Conservation (phyloP, 805 yeast genomes). For the Barnettozyma wickerhamii region DNA sequence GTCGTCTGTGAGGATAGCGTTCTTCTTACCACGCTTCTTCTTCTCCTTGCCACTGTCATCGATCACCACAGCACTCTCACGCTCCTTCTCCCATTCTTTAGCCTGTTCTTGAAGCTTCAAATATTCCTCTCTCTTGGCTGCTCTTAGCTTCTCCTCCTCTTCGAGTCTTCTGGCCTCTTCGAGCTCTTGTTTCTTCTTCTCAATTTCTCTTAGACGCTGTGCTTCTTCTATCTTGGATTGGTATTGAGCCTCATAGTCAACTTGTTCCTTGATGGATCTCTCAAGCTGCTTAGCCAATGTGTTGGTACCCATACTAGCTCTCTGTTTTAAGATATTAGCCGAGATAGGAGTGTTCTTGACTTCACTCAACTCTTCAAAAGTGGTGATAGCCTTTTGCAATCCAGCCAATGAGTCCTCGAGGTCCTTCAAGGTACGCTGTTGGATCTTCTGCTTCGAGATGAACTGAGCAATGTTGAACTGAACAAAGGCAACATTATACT, state of each 20-base stretch:
- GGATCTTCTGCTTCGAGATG: slow-evolving; percentile 55
- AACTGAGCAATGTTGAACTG: slow-evolving; percentile 86
- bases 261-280: slow-evolving; percentile 67
- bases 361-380: slow-evolving; percentile 56
- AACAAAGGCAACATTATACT: slow-evolving; percentile 78
- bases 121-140: slow-evolving; percentile 38
- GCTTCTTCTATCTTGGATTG: slow-evolving; percentile 70
- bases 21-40: slow-evolving; percentile 30
- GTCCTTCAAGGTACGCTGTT: slow-evolving; percentile 58
- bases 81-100: slow-evolving; percentile 51
- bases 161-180: slow-evolving; percentile 41
- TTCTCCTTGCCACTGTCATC: slow-evolving; percentile 35
- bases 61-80: slow-evolving; percentile 33
- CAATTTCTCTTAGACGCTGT: slow-evolving; percentile 45
- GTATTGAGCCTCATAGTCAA: slow-evolving; percentile 54
- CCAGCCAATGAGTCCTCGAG: slow-evolving; percentile 53
- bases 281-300: slow-evolving; percentile 71
- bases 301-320: slow-evolving; percentile 81
- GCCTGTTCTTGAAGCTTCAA: slow-evolving; percentile 52
- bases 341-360: slow-evolving; percentile 71
- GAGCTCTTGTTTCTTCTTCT: slow-evolving; percentile 43
- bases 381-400: slow-evolving; percentile 55
- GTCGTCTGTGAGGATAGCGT: slow-evolving; percentile 45
- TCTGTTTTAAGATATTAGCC: slow-evolving; percentile 70
- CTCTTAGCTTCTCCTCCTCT: slow-evolving; percentile 46